Conservation (phyloP, 306 rosid genomes). For the Medicago truncatula region DNA sequence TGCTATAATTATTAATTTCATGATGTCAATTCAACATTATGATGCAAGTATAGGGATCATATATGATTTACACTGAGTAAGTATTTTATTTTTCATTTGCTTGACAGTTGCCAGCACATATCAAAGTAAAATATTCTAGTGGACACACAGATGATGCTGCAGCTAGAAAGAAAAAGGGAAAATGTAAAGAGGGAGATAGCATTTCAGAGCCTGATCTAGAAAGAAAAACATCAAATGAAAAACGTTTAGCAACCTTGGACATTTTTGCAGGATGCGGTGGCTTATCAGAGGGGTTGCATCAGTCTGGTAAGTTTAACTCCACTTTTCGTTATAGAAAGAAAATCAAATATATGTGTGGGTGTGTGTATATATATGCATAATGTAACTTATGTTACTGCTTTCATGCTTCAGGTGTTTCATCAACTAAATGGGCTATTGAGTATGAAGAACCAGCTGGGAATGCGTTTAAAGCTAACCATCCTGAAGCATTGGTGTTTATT, state of each 20-base stretch:
- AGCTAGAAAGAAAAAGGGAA: slow-evolving; percentile 88
- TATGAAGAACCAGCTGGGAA: slow-evolving; percentile 97
- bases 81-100: slow-evolving; percentile 23
- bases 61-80: slow-evolving; percentile 21
- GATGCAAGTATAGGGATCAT: too few species aligned
- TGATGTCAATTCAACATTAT: too few species aligned
- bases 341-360: not conserved
- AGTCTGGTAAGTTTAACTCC: slow-evolving; percentile 59
- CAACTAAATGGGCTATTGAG: slow-evolving; percentile 97
- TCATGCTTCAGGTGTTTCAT: slow-evolving; percentile 64
- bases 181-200: slow-evolving; percentile 78
- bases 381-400: slow-evolving; percentile 33
- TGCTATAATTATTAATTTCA: too few species aligned
- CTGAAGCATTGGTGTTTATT: slow-evolving; percentile 75
- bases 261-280: slow-evolving; percentile 99
- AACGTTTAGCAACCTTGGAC: slow-evolving; percentile 76
- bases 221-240: slow-evolving; percentile 47
- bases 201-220: slow-evolving; percentile 52
- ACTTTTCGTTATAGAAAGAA: slow-evolving; percentile 6
- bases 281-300: slow-evolving; percentile 83
- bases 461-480: slow-evolving; percentile 86
- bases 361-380: not conserved
- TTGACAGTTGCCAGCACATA: slow-evolving; percentile 73
- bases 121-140: slow-evolving; percentile 67
- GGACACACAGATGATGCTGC: slow-evolving; percentile 57